phyloP scores from a whole-genome alignment of 345 rosid genomes.

The Camelina neglecta region DNA sequence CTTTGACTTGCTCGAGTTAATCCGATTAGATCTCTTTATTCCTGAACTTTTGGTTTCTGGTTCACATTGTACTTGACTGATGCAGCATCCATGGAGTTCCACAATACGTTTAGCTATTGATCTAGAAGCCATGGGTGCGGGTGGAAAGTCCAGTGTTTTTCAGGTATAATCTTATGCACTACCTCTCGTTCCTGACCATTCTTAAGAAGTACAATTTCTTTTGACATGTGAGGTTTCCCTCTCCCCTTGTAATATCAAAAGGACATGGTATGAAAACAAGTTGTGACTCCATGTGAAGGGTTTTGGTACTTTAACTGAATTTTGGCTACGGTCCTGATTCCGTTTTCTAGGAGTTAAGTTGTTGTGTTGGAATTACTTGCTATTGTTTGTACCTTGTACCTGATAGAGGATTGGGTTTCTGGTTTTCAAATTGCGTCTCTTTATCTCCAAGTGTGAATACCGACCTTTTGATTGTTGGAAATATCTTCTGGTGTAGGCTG shows the following conservation, averaged over 20 bases:
- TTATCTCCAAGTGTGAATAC: background rate
- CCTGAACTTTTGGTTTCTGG: constrained; percentile 21
- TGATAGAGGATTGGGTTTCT: constrained; percentile 1
- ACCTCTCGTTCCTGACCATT: background rate
- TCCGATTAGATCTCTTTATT: background rate
- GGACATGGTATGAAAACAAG: background rate
- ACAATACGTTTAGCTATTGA: constrained; percentile 82
- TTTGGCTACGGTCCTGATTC: constrained; percentile 10
- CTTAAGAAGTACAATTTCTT: background rate
- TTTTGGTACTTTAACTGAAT: background rate
- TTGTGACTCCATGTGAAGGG: background rate
- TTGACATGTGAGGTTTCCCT: no score
- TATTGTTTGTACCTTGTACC: background rate
- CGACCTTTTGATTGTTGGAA: constrained; percentile 22
- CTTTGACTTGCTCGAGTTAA: background rate
- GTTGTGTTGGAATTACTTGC: background rate
- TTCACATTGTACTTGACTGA: constrained; percentile 32
- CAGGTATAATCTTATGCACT: constrained; percentile 60
- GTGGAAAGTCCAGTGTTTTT: constrained; percentile 86
- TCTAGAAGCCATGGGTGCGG: constrained; percentile 96
- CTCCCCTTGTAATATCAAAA: no score
- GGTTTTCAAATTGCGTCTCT: background rate
- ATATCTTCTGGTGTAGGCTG: constrained; percentile 59
- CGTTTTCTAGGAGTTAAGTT: constrained; percentile 5
- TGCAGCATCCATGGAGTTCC: constrained; percentile 92